Evolutionary conservation across 805 yeast genomes (phyloP).

Genomic region (Lipomyces kockii): DNA sequence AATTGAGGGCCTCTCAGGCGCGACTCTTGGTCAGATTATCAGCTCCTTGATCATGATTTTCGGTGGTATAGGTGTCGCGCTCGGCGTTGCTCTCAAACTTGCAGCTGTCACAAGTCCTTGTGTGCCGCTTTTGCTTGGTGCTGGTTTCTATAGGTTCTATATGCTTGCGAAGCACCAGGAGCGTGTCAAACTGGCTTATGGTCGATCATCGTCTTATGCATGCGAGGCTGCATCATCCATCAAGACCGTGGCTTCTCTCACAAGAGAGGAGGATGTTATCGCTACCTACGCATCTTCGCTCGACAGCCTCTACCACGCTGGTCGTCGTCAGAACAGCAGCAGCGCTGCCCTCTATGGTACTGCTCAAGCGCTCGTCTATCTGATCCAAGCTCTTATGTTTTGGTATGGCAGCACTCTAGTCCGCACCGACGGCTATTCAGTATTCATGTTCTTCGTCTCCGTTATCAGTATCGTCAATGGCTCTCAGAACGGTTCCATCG

Average conservation of each 20-base stretch:
- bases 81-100: conserved; percentile 49
- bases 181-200: conserved; percentile 46
- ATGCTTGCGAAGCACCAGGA: conserved; percentile 45
- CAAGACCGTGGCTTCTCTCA: conserved; percentile 50
- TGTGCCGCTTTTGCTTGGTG: conserved; percentile 46
- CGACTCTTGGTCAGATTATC: conserved; percentile 41
- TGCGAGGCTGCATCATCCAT: conserved; percentile 49
- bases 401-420: conserved; percentile 51
- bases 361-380: conserved; percentile 49
- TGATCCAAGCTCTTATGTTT: conserved; percentile 50
- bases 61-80: conserved; percentile 48
- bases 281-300: conserved; percentile 40
- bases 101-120: conserved; percentile 50
- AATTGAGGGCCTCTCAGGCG: conserved; percentile 42
- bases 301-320: conserved; percentile 40
- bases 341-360: conserved; percentile 47
- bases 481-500: conserved; percentile 49
- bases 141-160: conserved; percentile 48
- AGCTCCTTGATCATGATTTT: conserved; percentile 46
- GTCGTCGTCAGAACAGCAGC: conserved; percentile 39
- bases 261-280: conserved; percentile 51
- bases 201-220: conserved; percentile 48
- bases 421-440: conserved; percentile 41
- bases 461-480: conserved; percentile 49
- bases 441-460: conserved; percentile 48